A percentile compares a stretch with the other conserved stretches of the same genome.
phyloP scores from a whole-genome alignment of 202 grass and related monocot genomes.

The Panicum hallii region DNA sequence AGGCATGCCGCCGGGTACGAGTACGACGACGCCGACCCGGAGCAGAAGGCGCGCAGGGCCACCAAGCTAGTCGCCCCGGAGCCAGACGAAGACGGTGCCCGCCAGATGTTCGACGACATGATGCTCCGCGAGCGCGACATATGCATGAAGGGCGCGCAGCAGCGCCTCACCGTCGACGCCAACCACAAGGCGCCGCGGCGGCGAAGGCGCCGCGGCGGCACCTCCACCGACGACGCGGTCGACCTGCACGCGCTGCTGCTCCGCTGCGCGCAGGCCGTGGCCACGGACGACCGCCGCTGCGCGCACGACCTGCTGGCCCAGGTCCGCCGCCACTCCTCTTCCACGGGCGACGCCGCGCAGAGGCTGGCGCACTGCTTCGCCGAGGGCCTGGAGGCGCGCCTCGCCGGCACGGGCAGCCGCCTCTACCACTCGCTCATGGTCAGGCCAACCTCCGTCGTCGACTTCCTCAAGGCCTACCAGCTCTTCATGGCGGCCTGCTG shows the following conservation, averaged over 20 bases:
- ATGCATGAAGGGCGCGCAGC: slow-evolving; percentile 20
- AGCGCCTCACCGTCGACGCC: not conserved
- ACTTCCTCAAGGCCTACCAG: slow-evolving; percentile 61
- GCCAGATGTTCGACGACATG: slow-evolving; percentile 52
- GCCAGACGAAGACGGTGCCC: not conserved
- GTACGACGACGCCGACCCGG: slow-evolving; percentile 27
- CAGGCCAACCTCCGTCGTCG: slow-evolving; percentile 28
- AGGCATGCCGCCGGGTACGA: not conserved
- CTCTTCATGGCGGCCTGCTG: slow-evolving; percentile 63
- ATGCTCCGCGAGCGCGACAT: slow-evolving; percentile 20
- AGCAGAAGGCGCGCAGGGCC: slow-evolving; percentile 21
- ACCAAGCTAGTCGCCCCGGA: slow-evolving; percentile 34
- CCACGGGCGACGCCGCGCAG: slow-evolving; percentile 55
- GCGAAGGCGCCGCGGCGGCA: not conserved
- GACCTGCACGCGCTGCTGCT: slow-evolving; percentile 64
- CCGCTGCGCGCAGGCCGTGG: slow-evolving; percentile 59
- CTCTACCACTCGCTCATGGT: slow-evolving; percentile 52
- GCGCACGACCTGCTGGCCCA: slow-evolving; percentile 64
- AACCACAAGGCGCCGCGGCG: not conserved
- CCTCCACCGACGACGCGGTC: not conserved
- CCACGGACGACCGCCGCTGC: slow-evolving; percentile 53
- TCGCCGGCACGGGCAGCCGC: slow-evolving; percentile 64
- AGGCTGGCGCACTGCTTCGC: slow-evolving; percentile 75
- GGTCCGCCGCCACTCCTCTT: slow-evolving; percentile 57
- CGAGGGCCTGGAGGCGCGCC: slow-evolving; percentile 69